Percentiles rank a stretch among this genome's conserved stretches.
phyloP scores from a whole-genome alignment of 441 rosid species.

The Flueggea neowawraea region DNA sequence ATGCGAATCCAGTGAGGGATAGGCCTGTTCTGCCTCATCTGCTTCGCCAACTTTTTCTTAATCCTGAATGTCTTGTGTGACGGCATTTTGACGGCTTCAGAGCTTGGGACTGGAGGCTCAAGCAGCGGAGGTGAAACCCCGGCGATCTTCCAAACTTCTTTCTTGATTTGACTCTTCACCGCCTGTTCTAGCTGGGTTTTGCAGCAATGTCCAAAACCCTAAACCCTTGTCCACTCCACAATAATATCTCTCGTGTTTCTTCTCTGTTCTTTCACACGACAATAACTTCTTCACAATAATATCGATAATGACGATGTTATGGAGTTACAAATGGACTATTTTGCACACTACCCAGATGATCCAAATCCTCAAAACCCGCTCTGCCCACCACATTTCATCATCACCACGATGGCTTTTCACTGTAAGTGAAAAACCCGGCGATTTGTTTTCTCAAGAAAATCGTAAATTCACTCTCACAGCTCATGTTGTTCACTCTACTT shows the following conservation, averaged over 20 bases:
- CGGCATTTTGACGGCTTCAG: slow-evolving; percentile 33
- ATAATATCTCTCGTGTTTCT: background rate
- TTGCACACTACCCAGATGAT: slow-evolving; percentile 7
- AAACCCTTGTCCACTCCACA: background rate
- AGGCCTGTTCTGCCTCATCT: slow-evolving; percentile 94
- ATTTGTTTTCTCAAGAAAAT: slow-evolving; percentile 7
- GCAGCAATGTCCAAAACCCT: background rate
- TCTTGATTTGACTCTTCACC: no score
- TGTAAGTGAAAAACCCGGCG: slow-evolving; percentile 6
- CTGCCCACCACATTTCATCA: slow-evolving; percentile 12
- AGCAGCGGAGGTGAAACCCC: slow-evolving; percentile 7
- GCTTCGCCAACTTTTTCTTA: slow-evolving; percentile 85
- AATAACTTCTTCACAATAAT: background rate
- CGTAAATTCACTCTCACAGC: slow-evolving; percentile 29
- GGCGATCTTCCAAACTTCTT: background rate
- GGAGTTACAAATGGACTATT: slow-evolving; percentile 35
- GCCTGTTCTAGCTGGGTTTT: no score
- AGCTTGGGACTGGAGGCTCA: background rate
- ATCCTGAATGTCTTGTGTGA: slow-evolving; percentile 83
- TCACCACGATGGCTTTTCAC: background rate
- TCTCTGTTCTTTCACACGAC: no score
- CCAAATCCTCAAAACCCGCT: slow-evolving; percentile 19
- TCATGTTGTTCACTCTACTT: slow-evolving; percentile 38
- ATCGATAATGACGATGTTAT: slow-evolving; percentile 26
- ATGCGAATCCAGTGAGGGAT: slow-evolving; percentile 90